Evolutionary conservation across 2,329 filamentous ascomycete genomes (phyloP), one percentile per base, ranked within the genome.

Genomic region (Mycogone perniciosa): DNA sequence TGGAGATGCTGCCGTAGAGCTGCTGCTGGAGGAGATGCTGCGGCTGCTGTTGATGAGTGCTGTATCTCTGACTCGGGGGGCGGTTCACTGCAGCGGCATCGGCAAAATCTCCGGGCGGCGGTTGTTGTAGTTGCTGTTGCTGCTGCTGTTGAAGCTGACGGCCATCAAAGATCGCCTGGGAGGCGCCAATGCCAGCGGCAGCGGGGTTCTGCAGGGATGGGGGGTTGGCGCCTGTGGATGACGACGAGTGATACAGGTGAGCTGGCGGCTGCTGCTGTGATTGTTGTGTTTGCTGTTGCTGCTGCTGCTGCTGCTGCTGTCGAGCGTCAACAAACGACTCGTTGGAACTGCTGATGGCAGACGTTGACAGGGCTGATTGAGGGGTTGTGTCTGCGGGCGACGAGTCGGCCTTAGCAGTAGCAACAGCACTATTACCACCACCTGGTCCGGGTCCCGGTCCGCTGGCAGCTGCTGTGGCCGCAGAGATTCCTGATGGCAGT

Each of bases 31-130:
- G 64, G 42, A 60, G 61, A 27, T 61, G 62, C 30, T 60, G 61
- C 30, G 55, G 59, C 13, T 59, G 62, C 51, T 60, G 54, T 34
- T 57, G 54, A 59, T 64, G 57, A 51, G 64, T 57, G 66, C 66
- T 63, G 57, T 73, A 77, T 59, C 74, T 74, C 54, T 77, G 74
- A 55, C 75, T 78, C 64, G 80, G 76, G 10, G 76, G 76, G 49
- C 76, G 75, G 50, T 71, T 72, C 33, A 76, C 50, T 31, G 59
- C 59, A 39, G 59, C 45, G 46, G 71, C 65, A 56, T 77, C 74
- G 50, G 67, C 66, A 56, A 74, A 77, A 55, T 79, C 76, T 42
- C 56, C 50, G 66, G 51, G 57, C 57, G 61, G 57, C 53, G 65
- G 66, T 31, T 68, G 60, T 46, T 66, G 67, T 43, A 27, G 52